phyloP scores from a whole-genome alignment of 352 stramenopile species.

The Blastocystis sp. region DNA sequence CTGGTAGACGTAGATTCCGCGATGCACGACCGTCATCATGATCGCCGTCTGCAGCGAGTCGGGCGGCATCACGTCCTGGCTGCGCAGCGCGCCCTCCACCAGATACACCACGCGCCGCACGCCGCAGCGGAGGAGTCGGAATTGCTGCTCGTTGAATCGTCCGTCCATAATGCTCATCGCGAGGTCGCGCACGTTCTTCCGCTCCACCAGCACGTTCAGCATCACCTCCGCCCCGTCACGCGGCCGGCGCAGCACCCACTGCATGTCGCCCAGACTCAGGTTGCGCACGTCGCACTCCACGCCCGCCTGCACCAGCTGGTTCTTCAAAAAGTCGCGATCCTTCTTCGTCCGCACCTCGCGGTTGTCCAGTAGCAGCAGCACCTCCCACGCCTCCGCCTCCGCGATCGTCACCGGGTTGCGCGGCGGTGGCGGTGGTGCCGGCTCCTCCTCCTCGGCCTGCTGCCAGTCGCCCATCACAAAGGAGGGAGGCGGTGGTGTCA shows the following conservation, averaged over 20 bases:
- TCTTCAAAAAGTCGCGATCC: constrained; percentile 61
- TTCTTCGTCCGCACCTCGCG: constrained; percentile 65
- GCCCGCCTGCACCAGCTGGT: constrained; percentile 70
- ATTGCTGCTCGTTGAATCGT: constrained; percentile 73
- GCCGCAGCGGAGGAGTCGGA: constrained; percentile 70
- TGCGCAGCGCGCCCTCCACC: constrained; percentile 70
- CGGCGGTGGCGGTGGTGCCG: neutral
- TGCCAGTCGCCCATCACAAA: neutral
- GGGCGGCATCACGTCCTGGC: constrained; percentile 42
- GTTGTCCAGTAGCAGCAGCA: constrained; percentile 65
- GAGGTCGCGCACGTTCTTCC: constrained; percentile 72
- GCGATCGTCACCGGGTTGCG: neutral
- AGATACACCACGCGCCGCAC: constrained; percentile 71
- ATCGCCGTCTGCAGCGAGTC: constrained; percentile 30
- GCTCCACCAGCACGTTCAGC: constrained; percentile 72
- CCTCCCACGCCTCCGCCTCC: constrained; percentile 56
- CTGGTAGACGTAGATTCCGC: constrained; percentile 55
- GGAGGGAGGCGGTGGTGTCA: neutral
- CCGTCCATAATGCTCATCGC: constrained; percentile 73
- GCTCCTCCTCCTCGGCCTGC: neutral
- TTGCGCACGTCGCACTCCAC: constrained; percentile 71
- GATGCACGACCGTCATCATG: constrained; percentile 39
- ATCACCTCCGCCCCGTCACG: constrained; percentile 68
- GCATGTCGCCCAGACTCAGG: constrained; percentile 72
- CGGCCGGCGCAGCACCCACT: constrained; percentile 70